Evolutionary conservation across 1,139 yeast genomes (phyloP).

Genomic region (Lodderomyces margitis): DNA sequence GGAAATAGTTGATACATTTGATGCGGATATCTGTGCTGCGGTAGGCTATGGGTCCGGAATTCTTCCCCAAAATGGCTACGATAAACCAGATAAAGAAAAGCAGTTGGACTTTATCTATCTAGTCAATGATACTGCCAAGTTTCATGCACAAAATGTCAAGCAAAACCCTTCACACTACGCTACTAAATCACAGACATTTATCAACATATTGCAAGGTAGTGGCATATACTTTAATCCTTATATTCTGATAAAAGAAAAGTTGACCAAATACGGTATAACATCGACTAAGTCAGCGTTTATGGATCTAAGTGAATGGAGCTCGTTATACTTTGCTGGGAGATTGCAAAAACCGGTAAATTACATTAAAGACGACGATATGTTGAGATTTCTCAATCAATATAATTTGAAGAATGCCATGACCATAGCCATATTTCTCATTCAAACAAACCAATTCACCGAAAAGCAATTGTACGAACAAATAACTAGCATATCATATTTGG

Average conservation of each 20-base stretch:
- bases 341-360: conserved; percentile 91
- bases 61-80: conserved; percentile 67
- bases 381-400: conserved; percentile 67
- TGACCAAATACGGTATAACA: conserved; percentile 85
- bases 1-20: conserved; percentile 53
- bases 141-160: conserved; percentile 71
- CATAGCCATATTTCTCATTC: conserved; percentile 58
- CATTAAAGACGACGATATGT: conserved; percentile 43
- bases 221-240: conserved; percentile 95
- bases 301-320: conserved; percentile 80
- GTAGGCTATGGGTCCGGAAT: conserved; percentile 97
- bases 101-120: conserved; percentile 89
- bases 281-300: conserved; percentile 56
- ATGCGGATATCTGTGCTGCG: conserved; percentile 61
- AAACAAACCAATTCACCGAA: conserved; percentile 48
- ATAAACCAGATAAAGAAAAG: conserved; percentile 5
- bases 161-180: conserved; percentile 79
- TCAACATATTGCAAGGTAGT: conserved; percentile 69
- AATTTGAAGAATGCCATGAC: conserved; percentile 79
- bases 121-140: conserved; percentile 67
- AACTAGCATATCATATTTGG: conserved; percentile 80
- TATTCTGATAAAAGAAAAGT: conserved; percentile 50
- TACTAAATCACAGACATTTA: conserved; percentile 57
- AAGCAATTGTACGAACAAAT: conserved; percentile 69
- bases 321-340: conserved; percentile 88